phyloP scores from a whole-genome alignment of 1,284 basidiomycete genomes.

The Fistulinella staudtii region DNA sequence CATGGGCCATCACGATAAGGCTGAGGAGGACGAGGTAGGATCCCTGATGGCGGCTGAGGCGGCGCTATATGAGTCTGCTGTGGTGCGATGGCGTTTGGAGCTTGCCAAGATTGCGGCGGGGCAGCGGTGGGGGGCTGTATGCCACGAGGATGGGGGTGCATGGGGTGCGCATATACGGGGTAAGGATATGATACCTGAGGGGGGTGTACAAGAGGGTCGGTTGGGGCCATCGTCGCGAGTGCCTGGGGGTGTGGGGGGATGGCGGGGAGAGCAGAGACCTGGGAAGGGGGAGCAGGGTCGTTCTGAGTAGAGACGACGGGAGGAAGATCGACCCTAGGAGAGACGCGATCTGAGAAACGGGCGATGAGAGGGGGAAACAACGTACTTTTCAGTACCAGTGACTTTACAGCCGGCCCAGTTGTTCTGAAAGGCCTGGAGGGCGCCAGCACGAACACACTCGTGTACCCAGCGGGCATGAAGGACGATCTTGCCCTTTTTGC shows the following conservation, averaged over 20 bases:
- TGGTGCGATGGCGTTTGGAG: slow-evolving; percentile 54
- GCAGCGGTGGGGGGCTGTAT: slow-evolving; percentile 45
- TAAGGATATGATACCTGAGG: slow-evolving; percentile 42
- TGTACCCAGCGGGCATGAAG: slow-evolving; percentile 67
- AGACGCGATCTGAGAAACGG: slow-evolving; percentile 6
- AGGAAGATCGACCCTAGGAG: slow-evolving; percentile 30
- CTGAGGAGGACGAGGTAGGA: slow-evolving; percentile 45
- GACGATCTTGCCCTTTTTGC: slow-evolving; percentile 74
- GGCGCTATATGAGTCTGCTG: slow-evolving; percentile 59
- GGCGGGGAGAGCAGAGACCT: slow-evolving; percentile 26
- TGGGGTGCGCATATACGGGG: slow-evolving; percentile 42
- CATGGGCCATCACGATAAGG: slow-evolving; percentile 49
- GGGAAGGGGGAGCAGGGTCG: slow-evolving; percentile 24
- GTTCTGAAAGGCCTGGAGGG: slow-evolving; percentile 65
- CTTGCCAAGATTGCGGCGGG: slow-evolving; percentile 61
- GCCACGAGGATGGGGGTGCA: slow-evolving; percentile 40
- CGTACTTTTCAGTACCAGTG: slow-evolving; percentile 65
- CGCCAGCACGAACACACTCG: slow-evolving; percentile 63
- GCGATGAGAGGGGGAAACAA: neutral
- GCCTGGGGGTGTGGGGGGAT: slow-evolving; percentile 32
- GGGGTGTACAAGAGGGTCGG: slow-evolving; percentile 32
- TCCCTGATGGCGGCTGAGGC: slow-evolving; percentile 37
- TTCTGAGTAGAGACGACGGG: slow-evolving; percentile 34
- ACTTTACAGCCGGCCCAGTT: slow-evolving; percentile 79
- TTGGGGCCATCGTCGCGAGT: slow-evolving; percentile 26